These are phyloP conservation scores for Rubia peregrina DNA, from an alignment of 305 asterid species.

Conservation along the genomic window DNA sequence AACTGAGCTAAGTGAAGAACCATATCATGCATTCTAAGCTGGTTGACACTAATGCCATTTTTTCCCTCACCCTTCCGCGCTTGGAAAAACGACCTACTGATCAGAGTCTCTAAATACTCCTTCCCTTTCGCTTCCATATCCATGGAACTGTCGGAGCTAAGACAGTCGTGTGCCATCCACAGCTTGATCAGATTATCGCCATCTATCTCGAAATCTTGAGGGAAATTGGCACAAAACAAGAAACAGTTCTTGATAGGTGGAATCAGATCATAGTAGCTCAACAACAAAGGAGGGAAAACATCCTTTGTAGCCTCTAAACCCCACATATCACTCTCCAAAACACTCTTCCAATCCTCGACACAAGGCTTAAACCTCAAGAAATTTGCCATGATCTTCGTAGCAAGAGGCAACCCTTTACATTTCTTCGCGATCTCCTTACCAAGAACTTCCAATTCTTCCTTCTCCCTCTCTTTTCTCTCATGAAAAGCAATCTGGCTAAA, in stretches of 20 bases:
- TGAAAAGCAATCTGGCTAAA: slow-evolving; percentile 22
- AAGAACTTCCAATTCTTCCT: slow-evolving; percentile 5
- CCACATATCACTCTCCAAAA: slow-evolving; percentile 27
- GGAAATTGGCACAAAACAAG: slow-evolving; percentile 54
- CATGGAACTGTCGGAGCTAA: slow-evolving; percentile 18
- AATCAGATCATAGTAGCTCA: slow-evolving; percentile 31
- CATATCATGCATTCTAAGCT: slow-evolving; percentile 67
- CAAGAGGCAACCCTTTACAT: slow-evolving; percentile 33
- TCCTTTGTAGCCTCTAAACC: slow-evolving; percentile 16
- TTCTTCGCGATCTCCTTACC: slow-evolving; percentile 17
- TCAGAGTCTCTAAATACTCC: slow-evolving; percentile 35
- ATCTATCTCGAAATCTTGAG: slow-evolving; percentile 46
- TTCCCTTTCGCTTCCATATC: slow-evolving; percentile 46
- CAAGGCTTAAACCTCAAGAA: slow-evolving; percentile 14
- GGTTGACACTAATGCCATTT: slow-evolving; percentile 15
- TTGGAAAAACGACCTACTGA: slow-evolving; percentile 51
- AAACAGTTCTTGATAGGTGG: slow-evolving; percentile 45
- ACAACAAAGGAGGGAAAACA: slow-evolving; percentile 18
- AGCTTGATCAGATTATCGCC: slow-evolving; percentile 45
- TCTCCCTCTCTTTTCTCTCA: not conserved
- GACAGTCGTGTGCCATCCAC: slow-evolving; percentile 85
- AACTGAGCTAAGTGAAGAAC: slow-evolving; percentile 55
- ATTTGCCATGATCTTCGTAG: slow-evolving; percentile 21
- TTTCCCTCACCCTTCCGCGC: slow-evolving; percentile 19
- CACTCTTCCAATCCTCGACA: slow-evolving; percentile 22